Base-by-base conservation (phyloP, 805 yeast genomes). In the Zygosaccharomyces bailii region DNA sequence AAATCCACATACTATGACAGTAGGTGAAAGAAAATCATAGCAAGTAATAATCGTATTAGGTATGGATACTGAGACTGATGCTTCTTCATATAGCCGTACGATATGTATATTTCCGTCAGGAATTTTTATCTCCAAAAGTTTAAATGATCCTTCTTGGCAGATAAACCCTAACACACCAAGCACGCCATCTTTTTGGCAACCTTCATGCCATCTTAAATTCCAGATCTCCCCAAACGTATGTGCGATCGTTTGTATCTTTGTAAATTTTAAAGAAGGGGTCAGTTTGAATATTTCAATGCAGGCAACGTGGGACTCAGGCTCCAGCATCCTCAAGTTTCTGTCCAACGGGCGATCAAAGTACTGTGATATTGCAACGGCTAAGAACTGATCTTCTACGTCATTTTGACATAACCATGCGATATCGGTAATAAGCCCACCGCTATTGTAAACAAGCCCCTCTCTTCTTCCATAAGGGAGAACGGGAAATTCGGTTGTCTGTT, bases 141-240 rank as follows among this genome's bases (percentile, higher is more conserved):
- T 79, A 4, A 79, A 59, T 4, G 67, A 59, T 0, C 90, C 90
- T 58, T 80, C 84, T 32, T 76, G 76, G 48, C 78, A 77, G 0
- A 70, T 68, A 8, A 78, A 79, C 4, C 72, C 73, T n/a, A 82
- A 51, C 0, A 74, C 66, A 2, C 79, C 80, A 11, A 73, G 35
- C 2, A 49, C 40, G 8, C 49, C 49, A 0, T 39, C 21, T 20
- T 42, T 38, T 29, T 25, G 29, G 29, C 50, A 69, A 52, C 58
- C 71, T 44, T 65, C 69, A 48, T 53, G 57, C 75, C 69, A 43
- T 54, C 60, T 47, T 40, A 57, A 25, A 46, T 60, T 39, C 63
- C 61, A 39, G 62, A 73, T 61, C 5, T 70, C 73, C 2, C 85
- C 85, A 54, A 73, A 69, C 2, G 54, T 29, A 66, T 68, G 73